These are phyloP conservation scores for Sporothrix euskadiensis DNA, from an alignment of 2,329 filamentous ascomycete genomes.

Conservation along the genomic window DNA sequence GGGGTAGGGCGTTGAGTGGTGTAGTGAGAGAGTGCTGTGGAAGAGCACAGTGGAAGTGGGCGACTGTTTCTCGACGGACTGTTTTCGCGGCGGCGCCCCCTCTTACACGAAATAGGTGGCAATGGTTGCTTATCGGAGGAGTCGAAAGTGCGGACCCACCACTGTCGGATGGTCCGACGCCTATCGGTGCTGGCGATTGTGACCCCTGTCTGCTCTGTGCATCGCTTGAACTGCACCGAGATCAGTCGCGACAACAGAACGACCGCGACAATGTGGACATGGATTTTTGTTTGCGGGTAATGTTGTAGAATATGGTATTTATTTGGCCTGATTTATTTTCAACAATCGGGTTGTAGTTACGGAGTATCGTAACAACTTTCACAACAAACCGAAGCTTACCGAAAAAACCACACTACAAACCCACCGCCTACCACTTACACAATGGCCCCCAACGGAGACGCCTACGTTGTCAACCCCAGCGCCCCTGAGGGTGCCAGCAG, in stretches of 20 bases:
- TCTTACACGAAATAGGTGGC: not conserved
- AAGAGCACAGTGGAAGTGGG: not conserved
- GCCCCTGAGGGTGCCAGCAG: slow-evolving; percentile 35
- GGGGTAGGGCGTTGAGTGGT: not conserved
- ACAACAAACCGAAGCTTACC: not conserved
- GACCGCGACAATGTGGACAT: not conserved
- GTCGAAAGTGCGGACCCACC: not conserved
- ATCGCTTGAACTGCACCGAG: not conserved
- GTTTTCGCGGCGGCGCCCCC: not conserved
- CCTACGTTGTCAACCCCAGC: slow-evolving; percentile 40
- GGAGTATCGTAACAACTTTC: not conserved
- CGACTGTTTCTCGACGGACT: not conserved
- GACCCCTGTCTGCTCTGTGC: not conserved
- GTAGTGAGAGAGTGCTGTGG: not conserved
- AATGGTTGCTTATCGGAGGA: not conserved
- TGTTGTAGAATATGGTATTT: not conserved
- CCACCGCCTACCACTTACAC: not conserved
- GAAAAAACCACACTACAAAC: not conserved
- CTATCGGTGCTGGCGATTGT: not conserved
- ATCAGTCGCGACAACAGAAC: not conserved
- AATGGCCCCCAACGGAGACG: slow-evolving; percentile 41
- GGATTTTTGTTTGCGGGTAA: not conserved
- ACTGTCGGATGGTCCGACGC: not conserved
- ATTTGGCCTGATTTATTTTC: not conserved
- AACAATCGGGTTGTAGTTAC: not conserved